Evolutionary conservation across 2,329 filamentous ascomycete genomes (phyloP).

Genomic region (Bipolaris gigantea): DNA sequence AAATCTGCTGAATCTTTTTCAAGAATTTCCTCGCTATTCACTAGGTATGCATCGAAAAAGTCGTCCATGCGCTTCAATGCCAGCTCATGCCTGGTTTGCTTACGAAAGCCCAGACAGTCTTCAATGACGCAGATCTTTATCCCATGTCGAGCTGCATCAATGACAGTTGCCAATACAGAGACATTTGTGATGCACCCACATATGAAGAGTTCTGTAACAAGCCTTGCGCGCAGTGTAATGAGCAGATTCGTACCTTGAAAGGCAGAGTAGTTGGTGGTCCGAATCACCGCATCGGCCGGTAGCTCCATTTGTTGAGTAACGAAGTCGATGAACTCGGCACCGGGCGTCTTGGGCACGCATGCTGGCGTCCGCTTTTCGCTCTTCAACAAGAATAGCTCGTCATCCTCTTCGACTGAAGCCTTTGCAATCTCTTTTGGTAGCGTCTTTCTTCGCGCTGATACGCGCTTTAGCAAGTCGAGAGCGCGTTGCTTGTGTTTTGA

Average conservation of each 20-base stretch:
- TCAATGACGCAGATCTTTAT: slow-evolving; percentile 84
- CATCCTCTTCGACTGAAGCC: slow-evolving; percentile 45
- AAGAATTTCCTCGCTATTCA: slow-evolving; percentile 63
- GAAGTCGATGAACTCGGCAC: slow-evolving; percentile 55
- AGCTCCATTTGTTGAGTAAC: slow-evolving; percentile 54
- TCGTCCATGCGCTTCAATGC: slow-evolving; percentile 73
- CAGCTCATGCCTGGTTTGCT: slow-evolving; percentile 66
- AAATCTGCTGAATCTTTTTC: slow-evolving; percentile 30
- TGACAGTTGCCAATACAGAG: slow-evolving; percentile 85
- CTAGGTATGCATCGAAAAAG: slow-evolving; percentile 71
- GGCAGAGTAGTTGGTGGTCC: slow-evolving; percentile 85
- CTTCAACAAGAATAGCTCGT: slow-evolving; percentile 51
- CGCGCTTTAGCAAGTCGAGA: slow-evolving; percentile 42
- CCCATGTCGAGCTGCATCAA: slow-evolving; percentile 87
- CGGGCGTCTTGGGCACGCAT: slow-evolving; percentile 48
- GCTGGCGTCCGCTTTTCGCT: slow-evolving; percentile 45
- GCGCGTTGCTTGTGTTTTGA: slow-evolving; percentile 43
- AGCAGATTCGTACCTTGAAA: slow-evolving; percentile 76
- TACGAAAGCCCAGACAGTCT: slow-evolving; percentile 84
- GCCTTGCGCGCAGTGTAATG: slow-evolving; percentile 74
- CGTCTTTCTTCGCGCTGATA: slow-evolving; percentile 37
- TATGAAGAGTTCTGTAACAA: slow-evolving; percentile 87
- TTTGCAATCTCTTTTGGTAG: slow-evolving; percentile 33
- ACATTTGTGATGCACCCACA: slow-evolving; percentile 86
- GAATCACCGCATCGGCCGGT: slow-evolving; percentile 56